Percentiles rank a stretch among this genome's conserved stretches.
phyloP scores from a whole-genome alignment of 176 grass and related monocot species.

The Tillandsia leiboldiana region DNA sequence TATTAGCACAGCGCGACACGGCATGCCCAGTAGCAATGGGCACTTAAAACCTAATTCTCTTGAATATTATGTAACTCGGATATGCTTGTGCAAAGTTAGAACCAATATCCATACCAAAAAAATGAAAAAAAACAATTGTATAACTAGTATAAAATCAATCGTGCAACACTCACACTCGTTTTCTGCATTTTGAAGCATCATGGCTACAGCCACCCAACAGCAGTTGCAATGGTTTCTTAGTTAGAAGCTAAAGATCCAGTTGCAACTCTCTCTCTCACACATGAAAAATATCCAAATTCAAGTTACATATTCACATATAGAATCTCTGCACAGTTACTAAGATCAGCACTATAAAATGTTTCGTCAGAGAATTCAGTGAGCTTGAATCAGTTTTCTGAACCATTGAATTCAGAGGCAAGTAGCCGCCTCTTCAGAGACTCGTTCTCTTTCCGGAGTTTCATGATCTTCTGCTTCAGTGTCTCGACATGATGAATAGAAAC shows the following conservation, averaged over 20 bases:
- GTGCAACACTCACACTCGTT: constrained; percentile 47
- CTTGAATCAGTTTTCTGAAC: constrained; percentile 17
- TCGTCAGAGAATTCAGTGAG: background rate
- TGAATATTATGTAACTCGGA: too few species aligned
- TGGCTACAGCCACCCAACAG: too few species aligned
- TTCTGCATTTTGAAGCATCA: constrained; percentile 45
- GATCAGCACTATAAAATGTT: background rate
- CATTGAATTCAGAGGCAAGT: constrained; percentile 31
- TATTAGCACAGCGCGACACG: too few species aligned
- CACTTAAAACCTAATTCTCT: too few species aligned
- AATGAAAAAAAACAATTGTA: background rate
- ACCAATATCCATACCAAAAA: background rate
- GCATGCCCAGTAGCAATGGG: too few species aligned
- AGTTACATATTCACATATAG: too few species aligned
- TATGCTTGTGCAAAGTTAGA: too few species aligned
- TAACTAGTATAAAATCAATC: background rate
- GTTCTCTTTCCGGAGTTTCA: constrained; percentile 87
- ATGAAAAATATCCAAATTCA: too few species aligned
- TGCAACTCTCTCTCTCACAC: too few species aligned
- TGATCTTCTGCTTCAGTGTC: constrained; percentile 79
- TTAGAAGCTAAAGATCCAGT: too few species aligned
- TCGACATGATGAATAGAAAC: constrained; percentile 65
- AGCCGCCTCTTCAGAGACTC: constrained; percentile 75
- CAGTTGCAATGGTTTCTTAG: too few species aligned
- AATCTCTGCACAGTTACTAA: background rate